Base-by-base conservation (phyloP, 345 rosid genomes). In the Zanthoxylum bungeanum region DNA sequence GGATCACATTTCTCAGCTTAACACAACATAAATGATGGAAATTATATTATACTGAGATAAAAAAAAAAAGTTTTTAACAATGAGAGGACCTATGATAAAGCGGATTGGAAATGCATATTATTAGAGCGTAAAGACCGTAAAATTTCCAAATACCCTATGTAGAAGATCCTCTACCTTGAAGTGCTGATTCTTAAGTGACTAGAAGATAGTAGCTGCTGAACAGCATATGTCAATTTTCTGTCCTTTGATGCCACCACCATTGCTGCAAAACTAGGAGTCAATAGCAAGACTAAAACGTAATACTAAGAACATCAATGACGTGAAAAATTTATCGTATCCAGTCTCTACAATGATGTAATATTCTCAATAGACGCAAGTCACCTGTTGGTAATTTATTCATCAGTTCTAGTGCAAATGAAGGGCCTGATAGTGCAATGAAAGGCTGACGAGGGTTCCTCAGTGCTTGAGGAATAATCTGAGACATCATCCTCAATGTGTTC, bases 191-290 rank as follows among this genome's bases (percentile, higher is more conserved):
- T 87, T 75, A 93, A 81, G 76, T 88, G 82, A 84, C 84, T 82
- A 69, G 96, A 91, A 71, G 97, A 85, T 11, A 93, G 87, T 52
- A 93, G 90, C 83, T 91, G 98, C 83, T 91, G 97, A 73, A 89
- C 86, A 9, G 90, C 79, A 78, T 85, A 81, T 51, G 90, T 92
- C 78, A 93, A 79, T 61, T 86, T 89, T 78, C 83, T 88, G 85
- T 93, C 97, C 81, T 88, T 91, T 8, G 97, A 86, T 11, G 98
- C 96, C 77, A 87, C 96, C 77, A 91, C 98, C 98, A 93, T 93
- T 76, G 98, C 98, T 93, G 83, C 75, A 61, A 68, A 67, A 66
- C 61, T 61, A 65, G 75, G 57, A 75, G 34, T 64, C 31, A 27
- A 58, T 19, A 27, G n/a, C 46, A 61, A 25, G 5, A n/a, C 19